A percentile compares a stretch with the other conserved stretches of the same genome.
Evolutionary conservation across 805 yeast genomes (phyloP).

Genomic region (Naumovozyma baii): DNA sequence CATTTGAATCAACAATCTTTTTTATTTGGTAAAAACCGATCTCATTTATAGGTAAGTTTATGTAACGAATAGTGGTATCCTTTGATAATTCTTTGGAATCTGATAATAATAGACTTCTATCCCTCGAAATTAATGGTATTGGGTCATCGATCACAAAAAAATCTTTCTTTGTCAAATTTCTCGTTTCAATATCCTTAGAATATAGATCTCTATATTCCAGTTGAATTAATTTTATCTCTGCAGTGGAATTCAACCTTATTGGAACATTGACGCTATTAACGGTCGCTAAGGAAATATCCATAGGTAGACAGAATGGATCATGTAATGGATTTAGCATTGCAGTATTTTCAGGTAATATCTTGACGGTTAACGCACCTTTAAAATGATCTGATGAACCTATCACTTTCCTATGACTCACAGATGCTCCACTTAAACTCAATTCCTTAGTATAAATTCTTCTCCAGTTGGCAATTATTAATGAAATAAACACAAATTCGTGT

Average conservation of each 20-base stretch:
- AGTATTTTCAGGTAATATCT: slow-evolving; percentile 84
- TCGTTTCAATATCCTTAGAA: slow-evolving; percentile 36
- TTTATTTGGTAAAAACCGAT: slow-evolving; percentile 74
- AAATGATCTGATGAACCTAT: slow-evolving; percentile 41
- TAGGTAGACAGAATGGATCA: slow-evolving; percentile 52
- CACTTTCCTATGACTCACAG: slow-evolving; percentile 26
- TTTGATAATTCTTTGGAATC: slow-evolving; percentile 6
- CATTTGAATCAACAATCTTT: slow-evolving; percentile 58
- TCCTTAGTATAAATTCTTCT: slow-evolving; percentile 35
- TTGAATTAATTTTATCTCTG: slow-evolving; percentile 58
- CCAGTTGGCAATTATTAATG: slow-evolving; percentile 36
- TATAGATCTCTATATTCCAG: slow-evolving; percentile 50
- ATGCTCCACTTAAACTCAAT: slow-evolving; percentile 43
- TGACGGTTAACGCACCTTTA: slow-evolving; percentile 77
- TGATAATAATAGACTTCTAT: slow-evolving; percentile 9
- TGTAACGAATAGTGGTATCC: slow-evolving; percentile 37
- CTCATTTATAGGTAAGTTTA: slow-evolving; percentile 52
- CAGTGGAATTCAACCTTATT: slow-evolving; percentile 69
- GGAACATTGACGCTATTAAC: slow-evolving; percentile 39
- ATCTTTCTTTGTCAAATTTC: slow-evolving; percentile 51
- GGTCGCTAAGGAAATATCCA: slow-evolving; percentile 15
- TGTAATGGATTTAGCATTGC: slow-evolving; percentile 72
- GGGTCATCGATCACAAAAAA: slow-evolving; percentile 33
- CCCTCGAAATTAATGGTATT: slow-evolving; percentile 11
- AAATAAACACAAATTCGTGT: slow-evolving; percentile 38